Base-by-base conservation (phyloP, 1,284 basidiomycete genomes). In the Trichosporon ovoides region DNA sequence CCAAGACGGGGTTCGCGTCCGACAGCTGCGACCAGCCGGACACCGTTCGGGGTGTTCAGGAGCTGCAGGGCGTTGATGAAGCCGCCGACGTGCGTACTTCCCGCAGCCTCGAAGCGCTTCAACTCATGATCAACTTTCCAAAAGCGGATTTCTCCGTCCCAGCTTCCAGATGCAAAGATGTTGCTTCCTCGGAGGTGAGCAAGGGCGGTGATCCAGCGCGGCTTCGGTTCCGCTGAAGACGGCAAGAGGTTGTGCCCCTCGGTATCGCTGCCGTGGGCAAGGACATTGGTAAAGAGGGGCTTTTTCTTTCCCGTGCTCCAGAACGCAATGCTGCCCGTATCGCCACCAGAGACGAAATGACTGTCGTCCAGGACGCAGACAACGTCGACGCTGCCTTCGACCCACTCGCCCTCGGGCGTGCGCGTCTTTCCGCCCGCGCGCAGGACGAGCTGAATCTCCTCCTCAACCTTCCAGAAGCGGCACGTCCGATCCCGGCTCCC, bases 251-350 rank as follows among this genome's bases (percentile, higher is more conserved):
- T 61, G 53, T 57, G 53, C 3, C 55, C 56, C 28, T 58, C 55
- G 22, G 40, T 61, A 24, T 69, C 69, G 48, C 68, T 52, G 2
- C 96, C 96, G 74, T 99, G 95, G 1, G 91, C 89, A 38, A 95
- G 80, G 6, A 87, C 80, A 51, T 87, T 82, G 0, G 86, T 90
- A 75, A 88, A 97, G 52, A 96, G 80, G 0, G 95, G 91, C 78
- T 98, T 98, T 82, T 98, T 98, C 81, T 94, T 96, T 61, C 85
- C 84, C n/a, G 86, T 90, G 36, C 83, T 84, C 94, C 95, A 99
- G 7, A 99, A 81, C 63, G 85, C 88, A 69, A 98, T 87, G 6
- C 91, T 88, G 1, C 96, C 95, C 69, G 88, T 92, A 73, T 99
- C 94, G 16, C 96, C 95, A 1, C 95, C 95, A 61, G 86, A 95